These are phyloP conservation scores for Saposhnikovia divaricata DNA, from an alignment of 129 eudicot genomes.

Conservation along the genomic window DNA sequence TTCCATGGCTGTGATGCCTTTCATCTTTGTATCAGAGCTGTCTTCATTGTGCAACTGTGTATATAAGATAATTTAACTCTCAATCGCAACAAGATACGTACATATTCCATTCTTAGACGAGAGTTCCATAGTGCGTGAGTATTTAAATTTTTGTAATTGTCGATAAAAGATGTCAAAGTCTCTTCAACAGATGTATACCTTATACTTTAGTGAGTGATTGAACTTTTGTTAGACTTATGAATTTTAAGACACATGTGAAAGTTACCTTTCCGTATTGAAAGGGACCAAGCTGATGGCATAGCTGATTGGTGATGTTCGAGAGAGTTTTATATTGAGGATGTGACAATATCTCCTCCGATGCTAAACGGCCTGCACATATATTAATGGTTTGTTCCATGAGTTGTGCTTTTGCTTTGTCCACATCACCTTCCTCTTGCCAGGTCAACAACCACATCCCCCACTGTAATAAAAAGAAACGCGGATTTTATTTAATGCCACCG, in stretches of 20 bases:
- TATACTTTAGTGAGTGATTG: neutral
- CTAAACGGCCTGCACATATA: constrained; percentile 30
- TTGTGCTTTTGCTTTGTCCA: constrained; percentile 47
- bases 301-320: constrained; percentile 30
- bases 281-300: constrained; percentile 45
- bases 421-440: constrained; percentile 49
- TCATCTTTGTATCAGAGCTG: constrained; percentile 8
- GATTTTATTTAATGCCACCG: neutral
- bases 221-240: neutral
- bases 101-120: neutral
- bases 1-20: constrained; percentile 10
- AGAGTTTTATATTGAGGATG: constrained; percentile 47
- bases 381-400: constrained; percentile 45
- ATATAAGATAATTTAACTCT: neutral
- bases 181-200: neutral
- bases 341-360: constrained; percentile 21
- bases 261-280: constrained; percentile 30
- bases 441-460: constrained; percentile 63
- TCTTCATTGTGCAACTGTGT: constrained; percentile 13
- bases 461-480: constrained; percentile 14
- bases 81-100: too few species aligned
- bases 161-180: neutral
- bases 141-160: neutral
- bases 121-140: neutral
- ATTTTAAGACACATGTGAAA: neutral